Evolutionary conservation across 371 early-diverging fungal genomes (phyloP).

Genomic region (Zancudomyces culisetae): DNA sequence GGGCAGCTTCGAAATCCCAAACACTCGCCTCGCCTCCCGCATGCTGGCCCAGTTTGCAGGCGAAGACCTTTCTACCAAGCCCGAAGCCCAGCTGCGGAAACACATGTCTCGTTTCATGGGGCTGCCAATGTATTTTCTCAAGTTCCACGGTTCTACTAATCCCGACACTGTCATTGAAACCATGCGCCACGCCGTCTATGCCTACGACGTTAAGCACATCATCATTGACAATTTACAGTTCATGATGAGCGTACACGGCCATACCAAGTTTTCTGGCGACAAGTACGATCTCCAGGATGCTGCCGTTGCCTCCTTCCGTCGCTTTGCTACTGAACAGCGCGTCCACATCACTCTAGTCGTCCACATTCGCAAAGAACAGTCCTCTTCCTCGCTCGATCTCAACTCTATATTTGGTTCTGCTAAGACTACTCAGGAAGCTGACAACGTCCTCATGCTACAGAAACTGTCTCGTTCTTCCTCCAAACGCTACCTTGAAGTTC

Average conservation of each 20-base stretch:
- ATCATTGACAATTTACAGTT: constrained; percentile 63
- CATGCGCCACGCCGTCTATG: constrained; percentile 50
- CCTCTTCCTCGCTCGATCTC: constrained; percentile 35
- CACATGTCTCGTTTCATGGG: constrained; percentile 36
- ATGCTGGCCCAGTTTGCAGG: constrained; percentile 53
- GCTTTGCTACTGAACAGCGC: constrained; percentile 47
- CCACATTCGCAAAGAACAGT: constrained; percentile 48
- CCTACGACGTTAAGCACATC: constrained; percentile 50
- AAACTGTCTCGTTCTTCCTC: constrained; percentile 19
- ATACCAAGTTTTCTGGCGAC: constrained; percentile 24
- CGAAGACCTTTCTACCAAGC: constrained; percentile 29
- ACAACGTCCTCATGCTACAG: constrained; percentile 58
- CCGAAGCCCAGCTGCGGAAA: background rate
- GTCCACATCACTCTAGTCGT: constrained; percentile 62
- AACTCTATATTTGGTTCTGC: constrained; percentile 58
- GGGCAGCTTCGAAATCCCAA: constrained; percentile 65
- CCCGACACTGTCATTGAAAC: constrained; percentile 41
- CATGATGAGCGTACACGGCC: constrained; percentile 51
- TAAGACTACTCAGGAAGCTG: constrained; percentile 66
- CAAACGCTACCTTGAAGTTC: constrained; percentile 35
- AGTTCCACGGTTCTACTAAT: constrained; percentile 53
- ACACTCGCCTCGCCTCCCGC: constrained; percentile 41
- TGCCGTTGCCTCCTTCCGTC: constrained; percentile 40
- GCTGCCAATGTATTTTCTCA: constrained; percentile 55
- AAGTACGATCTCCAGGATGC: constrained; percentile 54